Percentiles rank a stretch among this genome's conserved stretches.
phyloP scores from a whole-genome alignment of 306 rosid species.

The Quercus parvula region DNA sequence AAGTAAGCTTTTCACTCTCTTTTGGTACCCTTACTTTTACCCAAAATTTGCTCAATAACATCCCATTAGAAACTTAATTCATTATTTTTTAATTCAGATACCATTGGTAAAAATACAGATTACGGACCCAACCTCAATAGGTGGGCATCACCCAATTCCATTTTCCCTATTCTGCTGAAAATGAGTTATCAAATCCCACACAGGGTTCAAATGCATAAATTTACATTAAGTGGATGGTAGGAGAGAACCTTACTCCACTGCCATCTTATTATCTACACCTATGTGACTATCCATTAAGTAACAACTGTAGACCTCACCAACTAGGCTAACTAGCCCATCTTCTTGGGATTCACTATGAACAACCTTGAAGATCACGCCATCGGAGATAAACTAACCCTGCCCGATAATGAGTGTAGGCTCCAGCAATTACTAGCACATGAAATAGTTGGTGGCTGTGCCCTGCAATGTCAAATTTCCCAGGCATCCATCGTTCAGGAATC shows the following conservation, averaged over 20 bases:
- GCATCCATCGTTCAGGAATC: conserved; percentile 97
- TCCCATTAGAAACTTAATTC: not conserved
- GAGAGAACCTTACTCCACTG: not conserved
- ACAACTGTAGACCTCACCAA: conserved; percentile 6
- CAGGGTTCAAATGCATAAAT: not conserved
- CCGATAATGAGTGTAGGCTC: conserved; percentile 83
- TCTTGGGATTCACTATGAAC: conserved; percentile 36
- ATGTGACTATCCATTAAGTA: not conserved
- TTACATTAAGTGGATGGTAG: not conserved
- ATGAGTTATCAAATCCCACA: not conserved
- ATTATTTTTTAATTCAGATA: not conserved
- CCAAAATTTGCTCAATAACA: not conserved
- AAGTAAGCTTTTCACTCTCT: no score
- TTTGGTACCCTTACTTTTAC: no score
- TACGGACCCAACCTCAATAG: not conserved
- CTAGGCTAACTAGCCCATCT: not conserved
- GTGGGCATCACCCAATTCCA: not conserved
- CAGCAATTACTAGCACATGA: conserved; percentile 85
- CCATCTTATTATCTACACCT: not conserved
- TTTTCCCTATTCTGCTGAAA: not conserved
- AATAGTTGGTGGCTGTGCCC: conserved; percentile 97
- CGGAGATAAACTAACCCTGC: conserved; percentile 93
- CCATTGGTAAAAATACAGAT: not conserved
- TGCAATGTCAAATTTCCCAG: conserved; percentile 94
- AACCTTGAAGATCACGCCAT: conserved; percentile 90